Evolutionary conservation across 371 early-diverging fungal genomes (phyloP), one percentile per base, ranked within the genome.

Genomic region (Nematocida ironsii): DNA sequence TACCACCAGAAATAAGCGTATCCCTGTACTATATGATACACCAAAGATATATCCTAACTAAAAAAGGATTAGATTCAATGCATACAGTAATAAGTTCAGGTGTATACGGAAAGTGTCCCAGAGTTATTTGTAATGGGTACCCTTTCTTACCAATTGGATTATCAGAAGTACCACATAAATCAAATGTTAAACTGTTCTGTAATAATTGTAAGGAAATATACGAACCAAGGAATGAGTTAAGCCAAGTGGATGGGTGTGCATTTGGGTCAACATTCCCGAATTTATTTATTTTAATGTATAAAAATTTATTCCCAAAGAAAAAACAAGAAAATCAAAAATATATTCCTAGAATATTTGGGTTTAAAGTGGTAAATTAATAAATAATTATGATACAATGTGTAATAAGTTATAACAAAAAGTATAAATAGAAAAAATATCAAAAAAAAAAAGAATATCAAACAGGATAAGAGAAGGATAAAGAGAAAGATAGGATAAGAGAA

Each of bases 231-330:
- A 90, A 89, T 44, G 88, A 90, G n/a, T 87, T 92, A 73, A 88
- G 89, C 23, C 86, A 87, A 66, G 84, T 96, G 52, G 96, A 96
- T 89, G 95, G 97, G 56, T 94, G 96, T 50, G 94, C 92, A 83
- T 98, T 95, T 87, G 97, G 97, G 42, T 93, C 93, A 27, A 93
- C 95, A 42, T 94, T 97, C 88, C 93, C 96, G 39, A 94, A 94
- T 84, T 91, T 97, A 90, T 89, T 97, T 52, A 92, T 96, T 87
- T 90, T 94, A 85, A 91, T 91, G 18, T 93, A 94, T 86, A 92
- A 94, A 33, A 90, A 93, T 66, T 67, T 83, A 64, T 83, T 86
- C 76, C 80, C 84, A 18, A 48, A 72, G 7, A 91, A 7, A 56
- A 23, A 20, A 27, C 2, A 40, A 74, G 25, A 52, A 6, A 39